Evolutionary conservation across 805 yeast species (phyloP).

Genomic region (Monosporozyma servazzii): DNA sequence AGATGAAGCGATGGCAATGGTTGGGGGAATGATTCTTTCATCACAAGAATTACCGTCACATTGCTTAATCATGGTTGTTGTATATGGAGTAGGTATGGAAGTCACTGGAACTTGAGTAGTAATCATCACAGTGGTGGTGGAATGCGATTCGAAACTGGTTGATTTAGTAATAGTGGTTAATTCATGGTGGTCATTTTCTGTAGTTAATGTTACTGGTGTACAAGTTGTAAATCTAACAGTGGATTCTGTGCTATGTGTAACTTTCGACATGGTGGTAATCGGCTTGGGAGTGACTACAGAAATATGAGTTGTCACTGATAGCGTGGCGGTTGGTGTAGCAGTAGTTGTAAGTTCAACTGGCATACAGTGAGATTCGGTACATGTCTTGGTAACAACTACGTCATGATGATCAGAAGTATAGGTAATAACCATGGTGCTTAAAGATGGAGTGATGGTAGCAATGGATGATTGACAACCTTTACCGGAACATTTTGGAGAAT

Average conservation of each 20-base stretch:
- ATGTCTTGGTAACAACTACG: slow-evolving; percentile 1
- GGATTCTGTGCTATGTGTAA: slow-evolving; percentile 3
- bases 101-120: slow-evolving; percentile 3
- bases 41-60: neutral
- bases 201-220: slow-evolving; percentile 6
- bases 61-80: neutral
- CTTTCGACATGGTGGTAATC: neutral
- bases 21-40: neutral
- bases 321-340: neutral
- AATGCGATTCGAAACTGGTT: slow-evolving; percentile 2
- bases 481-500: neutral
- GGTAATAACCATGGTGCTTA: neutral
- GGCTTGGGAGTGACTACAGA: neutral
- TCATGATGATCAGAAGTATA: neutral
- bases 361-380: slow-evolving; percentile 5
- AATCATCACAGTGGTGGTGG: slow-evolving; percentile 6
- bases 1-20: neutral
- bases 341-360: neutral
- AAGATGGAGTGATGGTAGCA: neutral
- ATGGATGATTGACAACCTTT: neutral
- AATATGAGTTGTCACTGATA: neutral
- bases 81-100: slow-evolving; percentile 3
- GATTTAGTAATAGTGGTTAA: slow-evolving; percentile 9
- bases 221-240: slow-evolving; percentile 9
- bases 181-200: slow-evolving; percentile 5